Base-by-base conservation (phyloP, 1,139 yeast species). In the Pichia sp. region DNA sequence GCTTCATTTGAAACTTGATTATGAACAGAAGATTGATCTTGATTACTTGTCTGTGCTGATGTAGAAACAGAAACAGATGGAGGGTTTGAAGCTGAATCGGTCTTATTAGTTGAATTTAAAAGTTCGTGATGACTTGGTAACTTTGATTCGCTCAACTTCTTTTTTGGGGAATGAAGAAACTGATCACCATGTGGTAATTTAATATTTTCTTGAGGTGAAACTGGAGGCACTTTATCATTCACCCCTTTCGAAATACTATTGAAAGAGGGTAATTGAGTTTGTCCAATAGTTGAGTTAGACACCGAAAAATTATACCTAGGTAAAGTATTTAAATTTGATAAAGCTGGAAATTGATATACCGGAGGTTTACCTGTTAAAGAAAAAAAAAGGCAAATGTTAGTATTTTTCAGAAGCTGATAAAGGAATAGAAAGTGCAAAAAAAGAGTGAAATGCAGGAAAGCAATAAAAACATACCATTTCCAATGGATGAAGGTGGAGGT, bases 401-500 rank as follows among this genome's bases (percentile, higher is more conserved):
- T 35, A 29, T 20, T 6, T 8, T 8, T 16, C 13, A 19, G 5
- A n/a, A n/a, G 10, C 5, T 14, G 5, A 8, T n/a, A 23, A 14
- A 29, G 6, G 10, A 36, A 22, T 14, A 36, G 21, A 19, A 10
- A 10, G 8, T 14, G 21, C 13, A 9, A 20, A 19, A n/a, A 8
- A 6, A 29, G n/a, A n/a, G n/a, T n/a, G 18, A n/a, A 14, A 22
- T 21, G 8, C 20, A n/a, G 29, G 13, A 6, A 4, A 2, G 7
- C 5, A 8, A 3, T 6, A 9, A 14, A 38, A 21, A 45, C 48
- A 28, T 42, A 40, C 47, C 35, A 32, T 37, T 45, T 23, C 34
- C 34, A 11, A 42, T 30, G 7, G 49, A 18, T 8, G 45, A 22
- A 10, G 79, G 78, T 9, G 79, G 78, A 2, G 79, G 78, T 48